Base-by-base conservation (phyloP, 192 early-diverging fungal species). In the Mortierella claussenii region DNA sequence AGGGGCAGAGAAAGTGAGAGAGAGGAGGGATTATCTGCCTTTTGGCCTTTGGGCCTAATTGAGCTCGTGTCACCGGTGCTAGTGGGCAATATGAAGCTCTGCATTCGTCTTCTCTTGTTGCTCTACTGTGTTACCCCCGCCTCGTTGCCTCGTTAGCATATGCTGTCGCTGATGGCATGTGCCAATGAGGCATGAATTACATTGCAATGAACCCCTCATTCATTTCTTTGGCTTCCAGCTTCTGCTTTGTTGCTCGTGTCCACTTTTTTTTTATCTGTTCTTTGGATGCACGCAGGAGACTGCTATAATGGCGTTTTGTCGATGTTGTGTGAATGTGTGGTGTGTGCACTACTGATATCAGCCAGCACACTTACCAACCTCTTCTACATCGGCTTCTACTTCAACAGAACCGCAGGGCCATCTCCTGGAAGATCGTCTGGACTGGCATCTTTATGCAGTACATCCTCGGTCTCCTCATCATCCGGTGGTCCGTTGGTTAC, bases 361-460 rank as follows among this genome's bases (percentile, higher is more conserved):
- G n/a, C n/a, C n/a, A n/a, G n/a, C n/a, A n/a, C n/a, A n/a, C n/a
- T n/a, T n/a, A n/a, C n/a, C n/a, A n/a, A n/a, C n/a, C n/a, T n/a
- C n/a, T n/a, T n/a, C n/a, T n/a, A n/a, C n/a, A n/a, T n/a, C n/a
- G n/a, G n/a, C n/a, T n/a, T n/a, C 13, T 40, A 40, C 37, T 40
- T 13, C 37, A 23, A 52, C 42, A 75, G 71, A 81, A 92, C 65
- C 86, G 81, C 49, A 81, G 67, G 32, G 74, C 80, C 21, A 89
- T 97, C 63, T 82, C 86, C 46, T 92, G 93, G 90, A 87, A 86
- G 73, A 93, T 91, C 8, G 88, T 95, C 20, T 70, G 84, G 30
- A 86, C 87, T 46, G 93, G 92, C 20, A 78, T 90, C 45, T 76
- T 94, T 24, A 45, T 92, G 65, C 94, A 97, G 82, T 92, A 91